These are phyloP conservation scores for Lonicera japonica DNA, from an alignment of 129 eudicot species.

Conservation along the genomic window DNA sequence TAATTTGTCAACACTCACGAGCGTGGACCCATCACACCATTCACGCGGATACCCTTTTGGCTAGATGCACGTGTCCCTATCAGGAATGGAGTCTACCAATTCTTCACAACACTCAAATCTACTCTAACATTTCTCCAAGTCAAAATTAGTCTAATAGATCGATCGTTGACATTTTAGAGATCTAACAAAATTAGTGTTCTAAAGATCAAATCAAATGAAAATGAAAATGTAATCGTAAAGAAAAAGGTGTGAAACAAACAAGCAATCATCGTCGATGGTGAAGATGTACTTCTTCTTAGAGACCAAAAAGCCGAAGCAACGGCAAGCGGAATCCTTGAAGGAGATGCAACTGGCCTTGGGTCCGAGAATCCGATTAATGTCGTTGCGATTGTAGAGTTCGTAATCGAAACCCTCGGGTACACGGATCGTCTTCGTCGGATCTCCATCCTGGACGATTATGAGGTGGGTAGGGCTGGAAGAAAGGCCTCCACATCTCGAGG, in stretches of 20 bases:
- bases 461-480: conserved; percentile 66
- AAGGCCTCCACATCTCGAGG: conserved; percentile 67
- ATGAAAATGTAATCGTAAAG: neutral
- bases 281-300: conserved; percentile 71
- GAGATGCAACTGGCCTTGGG: conserved; percentile 74
- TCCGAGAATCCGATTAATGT: conserved; percentile 60
- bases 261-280: conserved; percentile 88
- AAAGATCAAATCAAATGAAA: neutral
- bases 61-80: too few relatives aligned
- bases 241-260: conserved; percentile 36
- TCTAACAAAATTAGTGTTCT: neutral
- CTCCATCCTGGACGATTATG: conserved; percentile 79
- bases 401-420: conserved; percentile 76
- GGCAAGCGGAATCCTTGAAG: conserved; percentile 78
- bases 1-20: too few relatives aligned
- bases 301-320: conserved; percentile 67
- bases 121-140: neutral
- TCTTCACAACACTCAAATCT: neutral
- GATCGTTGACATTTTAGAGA: too few relatives aligned
- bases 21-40: too few relatives aligned
- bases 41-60: too few relatives aligned
- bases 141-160: neutral
- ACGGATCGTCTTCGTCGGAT: conserved; percentile 46
- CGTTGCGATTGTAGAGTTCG: conserved; percentile 69
- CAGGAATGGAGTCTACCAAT: too few relatives aligned